Conservation (phyloP, 139 green algal genomes). For the Ulvella scutata region DNA sequence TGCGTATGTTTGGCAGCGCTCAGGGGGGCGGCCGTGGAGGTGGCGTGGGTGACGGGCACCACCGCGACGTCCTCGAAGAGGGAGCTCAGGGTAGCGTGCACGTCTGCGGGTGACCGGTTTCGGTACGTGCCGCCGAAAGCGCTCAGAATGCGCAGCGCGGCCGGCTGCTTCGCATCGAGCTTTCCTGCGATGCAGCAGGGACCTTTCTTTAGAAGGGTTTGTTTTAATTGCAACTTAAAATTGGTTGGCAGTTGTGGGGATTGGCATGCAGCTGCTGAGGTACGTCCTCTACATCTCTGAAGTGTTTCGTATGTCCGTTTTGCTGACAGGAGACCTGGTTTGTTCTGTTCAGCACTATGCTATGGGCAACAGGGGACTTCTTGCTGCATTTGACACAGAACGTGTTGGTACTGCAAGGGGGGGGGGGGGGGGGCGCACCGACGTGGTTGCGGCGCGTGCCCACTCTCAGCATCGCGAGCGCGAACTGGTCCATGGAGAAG, state of each 20-base stretch:
- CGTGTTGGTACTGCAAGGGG: too few species aligned
- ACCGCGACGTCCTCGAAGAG: neutral
- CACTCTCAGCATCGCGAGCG: neutral
- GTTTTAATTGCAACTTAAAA: too few species aligned
- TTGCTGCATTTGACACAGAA: too few species aligned
- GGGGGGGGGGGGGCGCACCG: neutral
- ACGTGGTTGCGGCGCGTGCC: neutral
- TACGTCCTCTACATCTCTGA: too few species aligned
- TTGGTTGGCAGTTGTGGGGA: too few species aligned
- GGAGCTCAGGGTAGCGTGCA: neutral
- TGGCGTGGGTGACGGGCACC: neutral
- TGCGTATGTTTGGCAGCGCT: neutral
- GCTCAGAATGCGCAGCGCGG: neutral
- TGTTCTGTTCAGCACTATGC: too few species aligned
- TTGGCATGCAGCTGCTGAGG: too few species aligned
- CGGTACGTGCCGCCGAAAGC: neutral
- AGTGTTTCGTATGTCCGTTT: too few species aligned
- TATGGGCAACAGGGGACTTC: too few species aligned
- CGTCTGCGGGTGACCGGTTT: neutral
- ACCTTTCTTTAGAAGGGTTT: too few species aligned
- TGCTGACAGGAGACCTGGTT: too few species aligned
- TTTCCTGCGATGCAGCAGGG: neutral
- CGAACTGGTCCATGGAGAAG: neutral
- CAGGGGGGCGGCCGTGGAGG: neutral
- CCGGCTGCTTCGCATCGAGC: neutral